phyloP scores from a whole-genome alignment of 2,329 filamentous ascomycete genomes.

The Cryphonectria japonica region DNA sequence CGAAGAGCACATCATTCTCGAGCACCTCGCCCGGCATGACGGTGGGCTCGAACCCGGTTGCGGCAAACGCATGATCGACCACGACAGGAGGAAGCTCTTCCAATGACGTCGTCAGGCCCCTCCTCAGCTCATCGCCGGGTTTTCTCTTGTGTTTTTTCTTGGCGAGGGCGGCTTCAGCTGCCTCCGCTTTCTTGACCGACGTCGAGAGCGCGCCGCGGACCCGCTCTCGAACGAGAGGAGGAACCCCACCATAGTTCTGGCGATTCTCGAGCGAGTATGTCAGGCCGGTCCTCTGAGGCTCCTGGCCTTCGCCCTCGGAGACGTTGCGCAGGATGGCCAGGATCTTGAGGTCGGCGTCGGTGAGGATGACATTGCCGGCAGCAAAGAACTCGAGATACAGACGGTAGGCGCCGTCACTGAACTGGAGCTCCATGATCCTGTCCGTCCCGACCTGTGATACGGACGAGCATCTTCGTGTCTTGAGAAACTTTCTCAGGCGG shows the following conservation, averaged over 20 bases:
- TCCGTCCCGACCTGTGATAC: slow-evolving; percentile 90
- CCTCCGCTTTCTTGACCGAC: slow-evolving; percentile 62
- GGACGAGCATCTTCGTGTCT: slow-evolving; percentile 80
- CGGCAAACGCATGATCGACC: slow-evolving; percentile 80
- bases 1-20: slow-evolving; percentile 64
- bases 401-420: slow-evolving; percentile 87
- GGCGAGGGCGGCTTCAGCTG: slow-evolving; percentile 47
- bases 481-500: slow-evolving; percentile 83
- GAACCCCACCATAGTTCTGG: slow-evolving; percentile 80
- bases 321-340: slow-evolving; percentile 81
- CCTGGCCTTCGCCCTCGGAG: slow-evolving; percentile 78
- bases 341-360: slow-evolving; percentile 82
- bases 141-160: slow-evolving; percentile 74
- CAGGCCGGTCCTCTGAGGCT: slow-evolving; percentile 76
- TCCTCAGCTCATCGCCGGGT: slow-evolving; percentile 74
- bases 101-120: slow-evolving; percentile 80
- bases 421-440: slow-evolving; percentile 87
- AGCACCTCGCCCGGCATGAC: slow-evolving; percentile 72
- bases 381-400: slow-evolving; percentile 96
- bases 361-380: slow-evolving; percentile 91
- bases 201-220: slow-evolving; percentile 70
- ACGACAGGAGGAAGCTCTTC: slow-evolving; percentile 87
- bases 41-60: slow-evolving; percentile 70
- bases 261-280: slow-evolving; percentile 80
- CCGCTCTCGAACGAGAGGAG: slow-evolving; percentile 73